Evolutionary conservation across 1,139 yeast genomes (phyloP).

Genomic region (Meyerozyma sp.): DNA sequence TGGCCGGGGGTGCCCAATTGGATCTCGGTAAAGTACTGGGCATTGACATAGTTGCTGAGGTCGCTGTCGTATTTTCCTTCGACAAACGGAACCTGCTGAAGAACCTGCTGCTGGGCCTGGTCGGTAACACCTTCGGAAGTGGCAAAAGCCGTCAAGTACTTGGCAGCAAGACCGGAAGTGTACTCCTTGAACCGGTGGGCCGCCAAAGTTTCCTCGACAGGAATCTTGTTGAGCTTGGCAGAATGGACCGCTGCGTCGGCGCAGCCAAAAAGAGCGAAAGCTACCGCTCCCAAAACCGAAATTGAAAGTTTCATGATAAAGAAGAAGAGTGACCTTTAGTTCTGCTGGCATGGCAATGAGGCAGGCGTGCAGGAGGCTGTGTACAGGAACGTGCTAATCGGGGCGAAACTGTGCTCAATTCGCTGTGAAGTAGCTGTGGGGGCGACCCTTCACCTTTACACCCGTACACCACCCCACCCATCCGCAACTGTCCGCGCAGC

Average conservation of each 20-base stretch:
- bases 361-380: background rate
- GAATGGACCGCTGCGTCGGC: slow-evolving; percentile 58
- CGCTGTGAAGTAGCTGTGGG: background rate
- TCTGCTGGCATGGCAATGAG: background rate
- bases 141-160: slow-evolving; percentile 58
- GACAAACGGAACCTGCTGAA: slow-evolving; percentile 41
- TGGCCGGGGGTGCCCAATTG: slow-evolving; percentile 91
- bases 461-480: background rate
- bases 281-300: slow-evolving; percentile 41
- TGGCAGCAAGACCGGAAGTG: slow-evolving; percentile 63
- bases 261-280: slow-evolving; percentile 43
- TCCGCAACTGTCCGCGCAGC: too few relatives aligned
- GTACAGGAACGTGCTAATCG: background rate
- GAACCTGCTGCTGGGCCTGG: background rate
- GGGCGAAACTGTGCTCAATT: background rate
- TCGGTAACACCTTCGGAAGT: slow-evolving; percentile 22
- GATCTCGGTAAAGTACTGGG: slow-evolving; percentile 91
- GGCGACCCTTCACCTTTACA: background rate
- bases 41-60: slow-evolving; percentile 85
- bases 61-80: slow-evolving; percentile 50
- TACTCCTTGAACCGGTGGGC: slow-evolving; percentile 60
- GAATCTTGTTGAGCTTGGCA: slow-evolving; percentile 59
- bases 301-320: slow-evolving; percentile 20
- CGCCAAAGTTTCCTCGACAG: slow-evolving; percentile 56
- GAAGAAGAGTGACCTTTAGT: background rate